These are phyloP conservation scores for Chlamydomonas sp. DNA, from an alignment of 139 green algal genomes.

Conservation along the genomic window DNA sequence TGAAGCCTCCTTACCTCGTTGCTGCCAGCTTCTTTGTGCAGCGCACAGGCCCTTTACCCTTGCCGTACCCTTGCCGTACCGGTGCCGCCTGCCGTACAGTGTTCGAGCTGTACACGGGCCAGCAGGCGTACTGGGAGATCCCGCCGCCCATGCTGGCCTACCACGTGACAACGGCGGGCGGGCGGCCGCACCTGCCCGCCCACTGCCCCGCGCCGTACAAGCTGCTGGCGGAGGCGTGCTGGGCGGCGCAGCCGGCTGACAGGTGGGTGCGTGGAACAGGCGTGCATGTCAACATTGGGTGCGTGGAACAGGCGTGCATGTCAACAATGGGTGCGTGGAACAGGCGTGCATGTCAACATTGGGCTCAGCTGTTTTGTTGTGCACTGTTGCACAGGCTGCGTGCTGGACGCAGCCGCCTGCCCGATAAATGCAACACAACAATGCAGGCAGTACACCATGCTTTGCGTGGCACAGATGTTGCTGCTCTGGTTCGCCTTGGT, in stretches of 20 bases:
- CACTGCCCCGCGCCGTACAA: not conserved
- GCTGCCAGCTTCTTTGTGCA: too few relatives aligned
- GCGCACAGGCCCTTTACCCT: too few relatives aligned
- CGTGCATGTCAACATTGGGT: not conserved
- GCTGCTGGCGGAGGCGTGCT: too few relatives aligned
- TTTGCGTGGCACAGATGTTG: too few relatives aligned
- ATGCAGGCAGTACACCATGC: too few relatives aligned
- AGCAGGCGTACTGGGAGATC: slow-evolving; percentile 23
- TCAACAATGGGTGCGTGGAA: not conserved
- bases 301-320: not conserved
- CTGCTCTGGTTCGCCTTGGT: too few relatives aligned
- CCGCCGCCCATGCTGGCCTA: slow-evolving; percentile 36
- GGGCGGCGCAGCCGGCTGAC: not conserved
- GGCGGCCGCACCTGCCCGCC: slow-evolving; percentile 5
- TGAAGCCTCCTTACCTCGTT: too few relatives aligned
- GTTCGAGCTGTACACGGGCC: slow-evolving; percentile 31
- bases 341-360: not conserved
- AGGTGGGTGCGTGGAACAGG: not conserved
- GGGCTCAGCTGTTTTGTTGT: not conserved
- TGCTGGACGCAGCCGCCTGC: too few relatives aligned
- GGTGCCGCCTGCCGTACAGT: not conserved
- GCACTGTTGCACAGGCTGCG: too few relatives aligned
- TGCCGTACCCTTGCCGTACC: not conserved
- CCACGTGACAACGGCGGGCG: slow-evolving; percentile 21
- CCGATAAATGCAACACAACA: too few relatives aligned